A percentile compares a stretch with the other conserved stretches of the same genome.
Evolutionary conservation across 2,329 filamentous ascomycete species (phyloP).

Genomic region (Trichoderma citrinoviride): DNA sequence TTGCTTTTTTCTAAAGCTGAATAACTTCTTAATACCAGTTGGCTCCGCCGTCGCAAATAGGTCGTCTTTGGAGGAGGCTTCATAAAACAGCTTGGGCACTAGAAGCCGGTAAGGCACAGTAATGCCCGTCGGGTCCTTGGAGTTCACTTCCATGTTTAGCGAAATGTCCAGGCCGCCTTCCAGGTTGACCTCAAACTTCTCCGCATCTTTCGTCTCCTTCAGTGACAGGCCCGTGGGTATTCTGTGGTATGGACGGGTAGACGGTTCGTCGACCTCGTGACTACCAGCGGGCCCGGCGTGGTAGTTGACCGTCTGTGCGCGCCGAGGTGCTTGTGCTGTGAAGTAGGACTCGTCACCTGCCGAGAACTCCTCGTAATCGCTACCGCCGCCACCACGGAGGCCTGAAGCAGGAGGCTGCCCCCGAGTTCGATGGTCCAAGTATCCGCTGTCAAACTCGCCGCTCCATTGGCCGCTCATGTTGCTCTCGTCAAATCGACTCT

Average conservation of each 20-base stretch:
- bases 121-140: constrained; percentile 80
- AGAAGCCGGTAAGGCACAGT: constrained; percentile 85
- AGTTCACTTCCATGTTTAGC: constrained; percentile 84
- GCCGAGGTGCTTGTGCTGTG: constrained; percentile 40
- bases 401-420: constrained; percentile 30
- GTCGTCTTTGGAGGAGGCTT: constrained; percentile 46
- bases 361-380: constrained; percentile 48
- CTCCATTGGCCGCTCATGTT: constrained; percentile 57
- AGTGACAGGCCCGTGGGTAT: constrained; percentile 66
- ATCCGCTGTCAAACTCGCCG: constrained; percentile 41
- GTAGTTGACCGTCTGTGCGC: constrained; percentile 33
- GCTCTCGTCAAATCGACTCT: constrained; percentile 45
- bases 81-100: constrained; percentile 72
- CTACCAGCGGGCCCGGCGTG: constrained; percentile 25
- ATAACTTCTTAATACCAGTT: constrained; percentile 44
- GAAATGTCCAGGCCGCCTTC: constrained; percentile 82
- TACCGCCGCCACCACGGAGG: constrained; percentile 46
- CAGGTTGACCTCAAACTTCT: constrained; percentile 65
- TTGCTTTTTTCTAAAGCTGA: constrained; percentile 45
- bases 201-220: constrained; percentile 57
- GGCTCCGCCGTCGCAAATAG: constrained; percentile 32
- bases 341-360: constrained; percentile 59
- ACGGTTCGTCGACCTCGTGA: constrained; percentile 28
- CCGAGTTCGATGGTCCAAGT: constrained; percentile 26
- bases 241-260: constrained; percentile 55